These are phyloP conservation scores for Bathelium albidoporum DNA, from an alignment of 495 filamentous ascomycete genomes.

Conservation along the genomic window DNA sequence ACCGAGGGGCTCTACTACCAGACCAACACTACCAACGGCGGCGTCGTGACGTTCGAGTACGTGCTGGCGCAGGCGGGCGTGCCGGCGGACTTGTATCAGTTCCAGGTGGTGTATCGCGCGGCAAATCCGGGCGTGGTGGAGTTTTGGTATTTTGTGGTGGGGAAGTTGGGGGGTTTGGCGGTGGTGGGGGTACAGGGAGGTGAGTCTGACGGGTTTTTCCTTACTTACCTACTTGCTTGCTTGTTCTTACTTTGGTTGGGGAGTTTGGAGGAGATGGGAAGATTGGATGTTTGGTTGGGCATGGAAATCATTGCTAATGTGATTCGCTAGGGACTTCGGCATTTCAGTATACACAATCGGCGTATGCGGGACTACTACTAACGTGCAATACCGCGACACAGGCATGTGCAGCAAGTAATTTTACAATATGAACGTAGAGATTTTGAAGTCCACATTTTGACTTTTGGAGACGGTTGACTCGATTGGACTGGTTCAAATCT, in stretches of 20 bases:
- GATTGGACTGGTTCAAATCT: neutral
- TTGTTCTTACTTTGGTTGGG: neutral
- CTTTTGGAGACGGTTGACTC: neutral
- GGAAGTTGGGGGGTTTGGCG: conserved; percentile 6
- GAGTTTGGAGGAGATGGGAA: neutral
- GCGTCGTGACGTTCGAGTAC: conserved; percentile 19
- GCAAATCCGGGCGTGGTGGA: conserved; percentile 11
- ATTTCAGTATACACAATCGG: neutral
- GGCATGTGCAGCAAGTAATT: neutral
- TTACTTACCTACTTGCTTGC: neutral
- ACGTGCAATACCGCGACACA: neutral
- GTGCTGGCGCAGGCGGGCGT: conserved; percentile 4
- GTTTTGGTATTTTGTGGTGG: conserved; percentile 14
- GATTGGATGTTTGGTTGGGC: neutral
- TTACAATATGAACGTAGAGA: neutral
- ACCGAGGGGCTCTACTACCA: conserved; percentile 20
- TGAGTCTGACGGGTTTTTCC: conserved; percentile 9
- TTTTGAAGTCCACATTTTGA: neutral
- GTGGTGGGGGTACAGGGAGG: conserved; percentile 18
- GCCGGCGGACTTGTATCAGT: conserved; percentile 11
- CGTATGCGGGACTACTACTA: neutral
- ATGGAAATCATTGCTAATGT: no score
- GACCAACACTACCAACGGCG: neutral
- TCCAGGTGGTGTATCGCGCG: conserved; percentile 12
- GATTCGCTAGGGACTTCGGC: neutral